Base-by-base conservation (phyloP, 2,329 filamentous ascomycete genomes). In the Sporothrix euskadiensis region DNA sequence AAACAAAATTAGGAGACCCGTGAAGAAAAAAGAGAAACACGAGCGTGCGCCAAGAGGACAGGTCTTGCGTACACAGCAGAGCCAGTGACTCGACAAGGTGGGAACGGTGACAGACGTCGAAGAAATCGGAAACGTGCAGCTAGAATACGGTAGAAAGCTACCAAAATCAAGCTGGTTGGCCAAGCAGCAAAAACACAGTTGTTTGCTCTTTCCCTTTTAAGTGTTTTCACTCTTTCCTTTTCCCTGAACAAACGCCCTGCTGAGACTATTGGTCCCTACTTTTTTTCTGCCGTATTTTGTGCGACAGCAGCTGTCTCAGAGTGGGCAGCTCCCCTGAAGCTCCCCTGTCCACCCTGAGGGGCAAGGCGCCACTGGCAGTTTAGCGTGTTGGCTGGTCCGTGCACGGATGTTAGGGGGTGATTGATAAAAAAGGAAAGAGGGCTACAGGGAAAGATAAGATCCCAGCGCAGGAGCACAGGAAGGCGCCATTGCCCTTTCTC, bases 361-460 rank as follows among this genome's bases (percentile, higher is more conserved):
- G n/a, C n/a, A n/a, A n/a, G n/a, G n/a, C n/a, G n/a, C 49, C 32
- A 68, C 52, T 59, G 72, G 72, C 69, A 68, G 69, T 71, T 71
- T 61, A 16, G 8, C 26, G 35, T 5, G 22, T 3, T 19, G 22
- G 4, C n/a, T 71, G 56, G 72, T 26, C 66, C 57, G 72, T 73
- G 66, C 72, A 26, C 57, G 14, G 16, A 26, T 26, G 14, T 9
- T 19, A 7, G n/a, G 52, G 52, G 32, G 32, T 19, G 70, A 63
- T 71, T 72, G 70, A 72, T 54, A 72, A 72, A 44, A 49, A 52
- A 26, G 30, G 44, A 35, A 68, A 52, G 44, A 22, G 9, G 35
- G 59, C n/a, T 6, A 26, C n/a, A 22, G 30, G 26, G 16, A 30
- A 5, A 41, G 68, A 70, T 70, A 70, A 70, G 68, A 70, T 70